phyloP scores from a whole-genome alignment of 75 land plant species.

The Cunninghamia lanceolata region DNA sequence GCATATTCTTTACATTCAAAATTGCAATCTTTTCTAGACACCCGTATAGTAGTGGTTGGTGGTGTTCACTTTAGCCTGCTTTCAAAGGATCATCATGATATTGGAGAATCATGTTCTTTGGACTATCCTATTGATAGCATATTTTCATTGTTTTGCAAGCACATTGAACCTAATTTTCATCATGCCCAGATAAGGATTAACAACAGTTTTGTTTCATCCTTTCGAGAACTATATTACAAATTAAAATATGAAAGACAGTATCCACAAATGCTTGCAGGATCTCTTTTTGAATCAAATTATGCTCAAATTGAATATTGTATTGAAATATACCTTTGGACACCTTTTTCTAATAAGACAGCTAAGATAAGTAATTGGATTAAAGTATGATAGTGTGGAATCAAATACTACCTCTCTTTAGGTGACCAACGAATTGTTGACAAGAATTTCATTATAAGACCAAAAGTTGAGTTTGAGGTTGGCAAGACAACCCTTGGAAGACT shows the following conservation, averaged over 20 bases:
- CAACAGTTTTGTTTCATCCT: conserved; percentile 95
- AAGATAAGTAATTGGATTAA: too few relatives aligned
- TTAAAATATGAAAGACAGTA: conserved; percentile 90
- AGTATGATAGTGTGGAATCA: too few relatives aligned
- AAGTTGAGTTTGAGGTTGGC: too few relatives aligned
- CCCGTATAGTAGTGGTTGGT: conserved; percentile 99
- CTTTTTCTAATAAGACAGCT: too few relatives aligned
- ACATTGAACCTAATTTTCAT: conserved; percentile 99
- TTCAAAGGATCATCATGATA: conserved; percentile 88
- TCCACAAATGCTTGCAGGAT: too few relatives aligned
- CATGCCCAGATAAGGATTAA: conserved; percentile 99
- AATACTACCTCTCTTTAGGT: too few relatives aligned
- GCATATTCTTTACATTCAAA: conserved; percentile 91
- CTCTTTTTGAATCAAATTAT: too few relatives aligned
- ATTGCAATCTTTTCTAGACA: conserved; percentile 79
- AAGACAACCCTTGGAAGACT: too few relatives aligned
- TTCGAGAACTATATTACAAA: conserved; percentile 95
- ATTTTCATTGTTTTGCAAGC: conserved; percentile 92
- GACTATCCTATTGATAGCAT: conserved; percentile 96
- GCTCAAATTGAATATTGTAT: too few relatives aligned
- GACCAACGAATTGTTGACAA: too few relatives aligned
- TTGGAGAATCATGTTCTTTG: conserved; percentile 89
- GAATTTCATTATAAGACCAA: too few relatives aligned
- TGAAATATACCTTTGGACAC: too few relatives aligned
- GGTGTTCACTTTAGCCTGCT: conserved; percentile 96